Conservation (phyloP, 495 filamentous ascomycete species). For the Penicillium bovifimosum region DNA sequence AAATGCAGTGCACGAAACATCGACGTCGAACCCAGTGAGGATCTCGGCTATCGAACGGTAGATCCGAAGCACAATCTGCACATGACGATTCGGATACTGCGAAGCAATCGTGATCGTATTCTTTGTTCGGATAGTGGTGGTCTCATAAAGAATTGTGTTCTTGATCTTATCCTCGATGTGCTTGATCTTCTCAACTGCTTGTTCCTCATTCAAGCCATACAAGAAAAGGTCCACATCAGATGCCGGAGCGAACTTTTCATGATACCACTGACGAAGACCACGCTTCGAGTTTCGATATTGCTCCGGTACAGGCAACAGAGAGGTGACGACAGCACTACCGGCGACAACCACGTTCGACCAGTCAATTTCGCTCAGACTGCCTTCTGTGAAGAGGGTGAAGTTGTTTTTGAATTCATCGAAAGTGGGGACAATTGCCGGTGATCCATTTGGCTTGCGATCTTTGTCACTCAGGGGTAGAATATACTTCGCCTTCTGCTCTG, state of each 20-base stretch:
- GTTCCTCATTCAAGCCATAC: conserved; percentile 64
- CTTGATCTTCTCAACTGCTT: conserved; percentile 76
- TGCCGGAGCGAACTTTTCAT: conserved; percentile 71
- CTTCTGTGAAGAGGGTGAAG: conserved; percentile 74
- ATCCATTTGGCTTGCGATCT: conserved; percentile 52
- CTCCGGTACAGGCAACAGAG: conserved; percentile 64
- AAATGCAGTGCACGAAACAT: conserved; percentile 74
- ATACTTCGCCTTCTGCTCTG: conserved; percentile 58
- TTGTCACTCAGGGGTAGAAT: conserved; percentile 60
- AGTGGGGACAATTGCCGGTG: conserved; percentile 57
- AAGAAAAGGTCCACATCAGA: conserved; percentile 84
- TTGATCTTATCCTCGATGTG: conserved; percentile 65
- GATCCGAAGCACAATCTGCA: conserved; percentile 76
- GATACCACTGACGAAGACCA: conserved; percentile 61
- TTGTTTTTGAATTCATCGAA: conserved; percentile 68
- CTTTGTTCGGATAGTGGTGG: conserved; percentile 72
- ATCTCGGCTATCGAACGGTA: conserved; percentile 79
- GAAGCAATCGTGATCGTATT: conserved; percentile 78
- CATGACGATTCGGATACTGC: conserved; percentile 76
- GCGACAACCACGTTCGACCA: conserved; percentile 76
- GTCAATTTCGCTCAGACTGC: conserved; percentile 55
- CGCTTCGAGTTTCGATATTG: conserved; percentile 59
- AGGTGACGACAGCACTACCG: conserved; percentile 70
- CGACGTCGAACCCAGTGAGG: conserved; percentile 79
- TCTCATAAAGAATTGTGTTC: conserved; percentile 68